phyloP scores from a whole-genome alignment of 1,284 basidiomycete genomes.

The Ceratobasidium papillatum region DNA sequence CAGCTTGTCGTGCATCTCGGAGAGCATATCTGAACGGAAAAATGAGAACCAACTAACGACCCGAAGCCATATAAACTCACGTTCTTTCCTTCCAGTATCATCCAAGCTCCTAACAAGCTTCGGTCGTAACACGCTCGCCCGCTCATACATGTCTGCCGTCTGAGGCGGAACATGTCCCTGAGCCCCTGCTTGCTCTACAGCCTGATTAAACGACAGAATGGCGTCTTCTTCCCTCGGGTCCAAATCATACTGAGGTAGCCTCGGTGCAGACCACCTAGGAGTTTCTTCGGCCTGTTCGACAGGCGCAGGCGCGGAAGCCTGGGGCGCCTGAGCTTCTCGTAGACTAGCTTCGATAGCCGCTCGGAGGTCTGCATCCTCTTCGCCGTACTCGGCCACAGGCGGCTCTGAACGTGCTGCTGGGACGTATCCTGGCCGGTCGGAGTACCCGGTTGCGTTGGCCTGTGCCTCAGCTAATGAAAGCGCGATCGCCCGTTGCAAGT shows the following conservation, averaged over 20 bases:
- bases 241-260: conserved; percentile 78
- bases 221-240: conserved; percentile 81
- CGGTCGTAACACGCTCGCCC: conserved; percentile 80
- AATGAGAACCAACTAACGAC: background rate
- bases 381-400: conserved; percentile 64
- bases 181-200: conserved; percentile 84
- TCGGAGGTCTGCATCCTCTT: conserved; percentile 91
- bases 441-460: conserved; percentile 47
- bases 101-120: conserved; percentile 87
- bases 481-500: conserved; percentile 93
- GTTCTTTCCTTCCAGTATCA: conserved; percentile 87
- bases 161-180: conserved; percentile 55
- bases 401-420: conserved; percentile 76
- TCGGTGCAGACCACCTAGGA: conserved; percentile 53
- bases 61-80: conserved; percentile 57
- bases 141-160: conserved; percentile 78
- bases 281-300: conserved; percentile 55
- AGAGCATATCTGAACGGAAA: conserved; percentile 70
- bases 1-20: conserved; percentile 93
- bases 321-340: conserved; percentile 81
- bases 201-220: conserved; percentile 88
- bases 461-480: conserved; percentile 78
- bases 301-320: conserved; percentile 73
- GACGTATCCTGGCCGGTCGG: conserved; percentile 65
- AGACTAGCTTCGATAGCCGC: conserved; percentile 97